Evolutionary conservation across 2,329 filamentous ascomycete genomes (phyloP).

Genomic region (Thelonectria blattea): DNA sequence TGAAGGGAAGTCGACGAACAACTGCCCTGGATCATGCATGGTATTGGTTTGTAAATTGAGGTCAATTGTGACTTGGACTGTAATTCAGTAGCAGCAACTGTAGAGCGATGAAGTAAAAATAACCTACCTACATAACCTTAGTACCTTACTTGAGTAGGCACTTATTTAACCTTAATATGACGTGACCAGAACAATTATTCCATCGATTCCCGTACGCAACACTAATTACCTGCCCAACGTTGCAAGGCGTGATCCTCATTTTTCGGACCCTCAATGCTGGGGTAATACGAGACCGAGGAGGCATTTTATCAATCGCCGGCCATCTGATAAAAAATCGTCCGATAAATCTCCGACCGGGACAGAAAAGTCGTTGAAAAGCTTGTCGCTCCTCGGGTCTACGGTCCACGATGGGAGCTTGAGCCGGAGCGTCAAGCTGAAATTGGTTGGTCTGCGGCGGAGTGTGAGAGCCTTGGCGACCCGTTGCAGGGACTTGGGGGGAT

Average conservation of each 20-base stretch:
- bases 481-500: neutral
- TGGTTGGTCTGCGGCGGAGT: neutral
- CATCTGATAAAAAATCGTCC: constrained; percentile 19
- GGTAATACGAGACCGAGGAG: constrained; percentile 7
- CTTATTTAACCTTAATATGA: no score
- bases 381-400: neutral
- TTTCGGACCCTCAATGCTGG: neutral
- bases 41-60: no score
- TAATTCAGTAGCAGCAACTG: no score
- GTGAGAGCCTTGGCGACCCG: neutral
- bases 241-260: neutral
- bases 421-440: constrained; percentile 10
- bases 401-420: constrained; percentile 13
- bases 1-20: no score
- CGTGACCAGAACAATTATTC: neutral
- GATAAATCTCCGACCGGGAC: constrained; percentile 13
- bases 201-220: no score
- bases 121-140: no score
- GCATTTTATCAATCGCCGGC: constrained; percentile 15
- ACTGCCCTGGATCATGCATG: no score
- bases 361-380: constrained; percentile 4
- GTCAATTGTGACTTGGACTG: no score
- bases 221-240: no score
- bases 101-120: no score
- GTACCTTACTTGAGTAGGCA: no score